Percentiles rank a stretch among this genome's conserved stretches.
Evolutionary conservation across 257 asterid species (phyloP).

Genomic region (Cynanchum wilfordii): DNA sequence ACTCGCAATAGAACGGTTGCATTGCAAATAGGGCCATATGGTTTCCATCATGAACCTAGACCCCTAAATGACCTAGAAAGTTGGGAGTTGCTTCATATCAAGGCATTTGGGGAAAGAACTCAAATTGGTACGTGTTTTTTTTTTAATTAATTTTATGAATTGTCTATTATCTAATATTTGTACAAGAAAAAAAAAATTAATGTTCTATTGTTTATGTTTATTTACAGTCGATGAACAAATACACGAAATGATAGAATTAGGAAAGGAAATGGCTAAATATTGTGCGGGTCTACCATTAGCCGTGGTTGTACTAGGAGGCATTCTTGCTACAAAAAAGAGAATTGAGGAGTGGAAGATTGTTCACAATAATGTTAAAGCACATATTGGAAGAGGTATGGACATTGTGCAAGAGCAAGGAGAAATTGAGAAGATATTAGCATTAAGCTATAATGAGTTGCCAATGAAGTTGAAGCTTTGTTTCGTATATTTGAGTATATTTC

Average conservation of each 20-base stretch:
- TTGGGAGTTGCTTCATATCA: background rate
- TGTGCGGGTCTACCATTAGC: conserved; percentile 15
- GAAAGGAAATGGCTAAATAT: background rate
- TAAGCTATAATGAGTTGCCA: conserved; percentile 17
- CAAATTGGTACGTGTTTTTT: too few species aligned
- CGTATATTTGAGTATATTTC: conserved; percentile 6
- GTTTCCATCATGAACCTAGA: background rate
- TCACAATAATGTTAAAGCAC: too few species aligned
- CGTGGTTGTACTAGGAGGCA: conserved; percentile 11
- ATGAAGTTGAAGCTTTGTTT: conserved; percentile 14
- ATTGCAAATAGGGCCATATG: background rate
- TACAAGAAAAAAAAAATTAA: too few species aligned
- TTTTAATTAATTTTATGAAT: too few species aligned
- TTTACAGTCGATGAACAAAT: too few species aligned
- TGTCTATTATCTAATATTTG: too few species aligned
- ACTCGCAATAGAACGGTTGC: background rate
- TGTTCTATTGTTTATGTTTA: too few species aligned
- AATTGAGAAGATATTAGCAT: background rate
- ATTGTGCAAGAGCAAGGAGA: too few species aligned
- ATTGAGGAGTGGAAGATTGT: too few species aligned
- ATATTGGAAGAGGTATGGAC: too few species aligned
- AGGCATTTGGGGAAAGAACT: background rate
- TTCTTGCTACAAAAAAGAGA: background rate
- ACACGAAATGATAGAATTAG: too few species aligned
- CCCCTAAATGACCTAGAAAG: background rate